Conservation (phyloP, 208 protist species). For the Leishmania arabica region DNA sequence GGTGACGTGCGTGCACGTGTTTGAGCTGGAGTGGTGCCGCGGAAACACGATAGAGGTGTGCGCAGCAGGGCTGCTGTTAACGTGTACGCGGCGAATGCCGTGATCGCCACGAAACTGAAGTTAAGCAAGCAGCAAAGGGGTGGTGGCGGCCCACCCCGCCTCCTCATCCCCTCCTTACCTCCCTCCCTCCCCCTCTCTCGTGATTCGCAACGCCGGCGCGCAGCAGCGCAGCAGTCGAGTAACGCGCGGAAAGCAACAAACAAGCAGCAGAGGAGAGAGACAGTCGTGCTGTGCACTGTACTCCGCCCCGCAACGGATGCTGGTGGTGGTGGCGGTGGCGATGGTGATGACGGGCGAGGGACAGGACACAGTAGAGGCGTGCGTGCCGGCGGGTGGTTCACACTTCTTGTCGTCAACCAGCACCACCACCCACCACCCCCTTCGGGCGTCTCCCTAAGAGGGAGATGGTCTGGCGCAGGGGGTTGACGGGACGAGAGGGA, state of each 20-base stretch:
- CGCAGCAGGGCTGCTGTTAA: not conserved
- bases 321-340: not conserved
- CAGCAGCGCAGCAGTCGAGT: not conserved
- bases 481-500: not conserved
- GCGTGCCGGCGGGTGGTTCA: not conserved
- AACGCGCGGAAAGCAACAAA: constrained; percentile 5
- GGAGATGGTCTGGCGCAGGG: not conserved
- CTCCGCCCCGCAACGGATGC: not conserved
- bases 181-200: too few relatives aligned
- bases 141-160: too few relatives aligned
- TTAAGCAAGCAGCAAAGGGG: not conserved
- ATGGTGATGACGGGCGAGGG: not conserved
- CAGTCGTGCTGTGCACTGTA: not conserved
- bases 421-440: not conserved
- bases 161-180: too few relatives aligned
- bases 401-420: not conserved
- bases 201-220: too few relatives aligned
- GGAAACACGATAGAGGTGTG: not conserved
- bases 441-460: not conserved
- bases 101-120: not conserved
- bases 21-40: not conserved
- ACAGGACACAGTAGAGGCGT: not conserved
- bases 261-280: constrained; percentile 7
- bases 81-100: not conserved
- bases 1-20: not conserved